A percentile compares a stretch with the other conserved stretches of the same genome.
phyloP scores from a whole-genome alignment of 2,329 filamentous ascomycete genomes.

The Pestalotiopsis sp. region DNA sequence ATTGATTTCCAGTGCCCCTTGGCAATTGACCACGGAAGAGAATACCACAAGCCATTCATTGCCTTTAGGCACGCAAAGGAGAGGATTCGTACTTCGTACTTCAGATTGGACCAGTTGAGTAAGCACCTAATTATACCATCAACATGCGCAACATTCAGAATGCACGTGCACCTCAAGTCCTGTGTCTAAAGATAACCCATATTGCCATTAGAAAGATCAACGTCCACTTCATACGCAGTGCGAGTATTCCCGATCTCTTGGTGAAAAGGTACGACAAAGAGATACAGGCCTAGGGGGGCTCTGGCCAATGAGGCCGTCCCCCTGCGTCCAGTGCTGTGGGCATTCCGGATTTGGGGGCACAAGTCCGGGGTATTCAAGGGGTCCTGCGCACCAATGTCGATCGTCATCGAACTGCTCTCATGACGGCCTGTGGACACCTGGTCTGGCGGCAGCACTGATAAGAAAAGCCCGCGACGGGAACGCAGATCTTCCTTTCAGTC shows the following conservation, averaged over 20 bases:
- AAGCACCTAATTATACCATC: too few species aligned
- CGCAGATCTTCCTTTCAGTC: not conserved
- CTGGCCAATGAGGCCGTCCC: not conserved
- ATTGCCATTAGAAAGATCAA: not conserved
- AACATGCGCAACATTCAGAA: too few species aligned
- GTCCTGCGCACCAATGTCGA: not conserved
- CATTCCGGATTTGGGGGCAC: slow-evolving; percentile 7
- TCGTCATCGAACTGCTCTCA: slow-evolving; percentile 10
- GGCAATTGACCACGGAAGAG: too few species aligned
- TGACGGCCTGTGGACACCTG: not conserved
- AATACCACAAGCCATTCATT: too few species aligned
- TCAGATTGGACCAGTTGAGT: too few species aligned
- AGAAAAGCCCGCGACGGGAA: not conserved
- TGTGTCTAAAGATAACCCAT: too few species aligned
- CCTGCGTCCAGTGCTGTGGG: not conserved
- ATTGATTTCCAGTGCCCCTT: too few species aligned
- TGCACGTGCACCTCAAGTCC: too few species aligned
- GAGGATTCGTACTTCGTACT: too few species aligned
- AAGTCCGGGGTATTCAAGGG: slow-evolving; percentile 4
- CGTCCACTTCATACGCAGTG: not conserved
- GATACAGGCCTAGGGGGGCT: not conserved
- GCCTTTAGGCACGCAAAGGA: too few species aligned
- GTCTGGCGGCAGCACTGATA: not conserved
- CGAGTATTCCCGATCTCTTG: not conserved
- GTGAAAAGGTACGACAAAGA: not conserved